Percentiles rank a stretch among this genome's conserved stretches.
These are phyloP conservation scores for Salvia miltiorrhiza DNA, from an alignment of 257 asterid genomes.

Conservation along the genomic window DNA sequence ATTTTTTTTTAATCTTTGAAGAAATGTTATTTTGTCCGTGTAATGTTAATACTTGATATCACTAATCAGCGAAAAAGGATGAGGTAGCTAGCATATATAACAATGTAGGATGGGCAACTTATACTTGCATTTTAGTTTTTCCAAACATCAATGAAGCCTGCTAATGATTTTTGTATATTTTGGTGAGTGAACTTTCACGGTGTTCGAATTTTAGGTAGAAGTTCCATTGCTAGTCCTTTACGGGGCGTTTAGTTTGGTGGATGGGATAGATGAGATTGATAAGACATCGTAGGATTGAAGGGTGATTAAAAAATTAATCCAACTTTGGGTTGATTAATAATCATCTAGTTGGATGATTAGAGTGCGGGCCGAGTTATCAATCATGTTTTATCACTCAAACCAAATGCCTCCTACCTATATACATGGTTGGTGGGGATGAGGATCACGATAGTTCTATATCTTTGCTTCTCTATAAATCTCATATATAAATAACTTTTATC, in stretches of 20 bases:
- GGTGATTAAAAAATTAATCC: no score
- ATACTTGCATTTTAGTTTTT: background rate
- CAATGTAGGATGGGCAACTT: background rate
- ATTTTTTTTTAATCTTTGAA: background rate
- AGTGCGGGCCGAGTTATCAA: no score
- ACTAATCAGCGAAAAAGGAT: background rate
- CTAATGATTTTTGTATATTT: background rate
- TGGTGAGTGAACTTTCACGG: background rate
- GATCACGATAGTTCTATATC: background rate
- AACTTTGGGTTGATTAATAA: no score
- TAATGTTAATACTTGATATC: slow-evolving; percentile 6
- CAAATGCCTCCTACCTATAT: no score
- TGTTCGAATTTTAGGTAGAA: background rate
- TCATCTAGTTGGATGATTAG: no score
- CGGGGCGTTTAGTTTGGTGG: background rate
- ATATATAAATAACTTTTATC: background rate
- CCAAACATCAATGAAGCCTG: background rate
- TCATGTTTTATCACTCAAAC: no score
- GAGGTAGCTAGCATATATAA: background rate
- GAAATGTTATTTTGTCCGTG: background rate
- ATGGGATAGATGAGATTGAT: no score
- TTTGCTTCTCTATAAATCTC: background rate
- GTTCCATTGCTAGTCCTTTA: background rate
- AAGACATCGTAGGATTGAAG: no score
- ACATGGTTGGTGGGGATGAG: background rate